Evolutionary conservation across 768 basidiomycete genomes (phyloP).

Genomic region (Russula griseocarnosa): DNA sequence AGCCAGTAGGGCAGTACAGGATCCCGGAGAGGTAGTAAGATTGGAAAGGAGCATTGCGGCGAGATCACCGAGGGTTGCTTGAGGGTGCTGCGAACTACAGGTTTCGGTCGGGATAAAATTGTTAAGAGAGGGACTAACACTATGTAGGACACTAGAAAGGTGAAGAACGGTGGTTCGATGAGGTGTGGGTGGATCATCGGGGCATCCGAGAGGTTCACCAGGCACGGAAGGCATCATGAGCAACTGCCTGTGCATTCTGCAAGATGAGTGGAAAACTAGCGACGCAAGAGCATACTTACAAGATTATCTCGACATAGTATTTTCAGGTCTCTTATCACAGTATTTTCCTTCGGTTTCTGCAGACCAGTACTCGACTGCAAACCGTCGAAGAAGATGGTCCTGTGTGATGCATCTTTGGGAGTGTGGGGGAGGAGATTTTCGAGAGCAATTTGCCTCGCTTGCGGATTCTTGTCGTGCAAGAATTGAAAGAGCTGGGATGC

Average conservation of each 20-base stretch:
- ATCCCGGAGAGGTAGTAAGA: constrained; percentile 67
- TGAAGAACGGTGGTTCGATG: constrained; percentile 67
- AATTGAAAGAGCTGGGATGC: constrained; percentile 67
- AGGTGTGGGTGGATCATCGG: constrained; percentile 60
- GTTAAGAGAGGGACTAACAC: constrained; percentile 53
- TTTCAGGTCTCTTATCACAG: constrained; percentile 76
- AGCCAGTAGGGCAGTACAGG: constrained; percentile 59
- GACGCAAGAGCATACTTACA: constrained; percentile 41
- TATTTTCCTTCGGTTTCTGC: constrained; percentile 56
- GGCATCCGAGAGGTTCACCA: constrained; percentile 91
- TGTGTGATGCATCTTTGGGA: constrained; percentile 60
- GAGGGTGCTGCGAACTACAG: constrained; percentile 40
- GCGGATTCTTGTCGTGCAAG: constrained; percentile 78
- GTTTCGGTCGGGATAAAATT: neutral
- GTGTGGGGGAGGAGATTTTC: constrained; percentile 81
- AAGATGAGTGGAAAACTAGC: constrained; percentile 4
- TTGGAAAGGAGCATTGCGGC: constrained; percentile 99
- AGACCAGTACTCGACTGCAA: constrained; percentile 51
- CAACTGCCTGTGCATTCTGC: constrained; percentile 55
- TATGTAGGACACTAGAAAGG: constrained; percentile 85
- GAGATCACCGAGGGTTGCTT: constrained; percentile 86
- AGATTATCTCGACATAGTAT: constrained; percentile 85
- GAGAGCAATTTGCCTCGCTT: constrained; percentile 83
- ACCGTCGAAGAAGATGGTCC: constrained; percentile 70
- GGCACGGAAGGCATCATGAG: constrained; percentile 94